Percentiles rank a stretch among this genome's conserved stretches.
phyloP scores from a whole-genome alignment of 208 protist genomes.

The Wallacemonas sp. region DNA sequence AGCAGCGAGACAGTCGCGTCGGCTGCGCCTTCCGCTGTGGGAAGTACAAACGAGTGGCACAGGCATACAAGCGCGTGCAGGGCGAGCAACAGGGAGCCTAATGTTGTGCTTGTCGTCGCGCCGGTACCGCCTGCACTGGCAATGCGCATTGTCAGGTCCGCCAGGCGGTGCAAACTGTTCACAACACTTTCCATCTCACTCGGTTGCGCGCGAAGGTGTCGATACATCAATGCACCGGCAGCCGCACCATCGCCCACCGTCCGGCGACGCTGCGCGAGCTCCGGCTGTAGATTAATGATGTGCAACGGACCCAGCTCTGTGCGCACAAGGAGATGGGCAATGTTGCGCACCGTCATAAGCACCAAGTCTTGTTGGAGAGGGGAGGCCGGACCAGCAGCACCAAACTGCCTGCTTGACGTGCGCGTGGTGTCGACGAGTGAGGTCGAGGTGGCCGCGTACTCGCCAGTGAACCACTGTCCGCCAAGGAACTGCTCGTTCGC shows the following conservation, averaged over 20 bases:
- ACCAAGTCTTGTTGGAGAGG: conserved; percentile 31
- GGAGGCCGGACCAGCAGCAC: neutral
- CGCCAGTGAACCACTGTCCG: conserved; percentile 5
- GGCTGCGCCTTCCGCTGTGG: neutral
- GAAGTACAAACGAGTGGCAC: conserved; percentile 70
- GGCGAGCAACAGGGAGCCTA: conserved; percentile 51
- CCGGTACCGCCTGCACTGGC: neutral
- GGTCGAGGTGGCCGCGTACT: neutral
- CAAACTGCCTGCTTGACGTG: neutral
- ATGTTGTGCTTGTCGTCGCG: neutral
- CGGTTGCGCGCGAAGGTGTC: neutral
- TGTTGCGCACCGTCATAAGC: conserved; percentile 50
- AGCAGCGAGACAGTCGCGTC: neutral
- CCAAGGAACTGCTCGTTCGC: conserved; percentile 30
- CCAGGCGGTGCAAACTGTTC: neutral
- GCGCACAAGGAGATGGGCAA: conserved; percentile 51
- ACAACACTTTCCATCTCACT: neutral
- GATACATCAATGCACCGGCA: neutral
- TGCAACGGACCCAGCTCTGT: conserved; percentile 38
- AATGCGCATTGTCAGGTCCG: neutral
- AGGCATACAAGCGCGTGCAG: conserved; percentile 69
- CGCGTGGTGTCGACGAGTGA: neutral
- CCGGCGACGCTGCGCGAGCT: neutral
- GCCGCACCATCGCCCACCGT: neutral
- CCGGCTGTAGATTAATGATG: neutral